These are phyloP conservation scores for Salvia hispanica DNA, from an alignment of 257 asterid genomes.

Conservation along the genomic window DNA sequence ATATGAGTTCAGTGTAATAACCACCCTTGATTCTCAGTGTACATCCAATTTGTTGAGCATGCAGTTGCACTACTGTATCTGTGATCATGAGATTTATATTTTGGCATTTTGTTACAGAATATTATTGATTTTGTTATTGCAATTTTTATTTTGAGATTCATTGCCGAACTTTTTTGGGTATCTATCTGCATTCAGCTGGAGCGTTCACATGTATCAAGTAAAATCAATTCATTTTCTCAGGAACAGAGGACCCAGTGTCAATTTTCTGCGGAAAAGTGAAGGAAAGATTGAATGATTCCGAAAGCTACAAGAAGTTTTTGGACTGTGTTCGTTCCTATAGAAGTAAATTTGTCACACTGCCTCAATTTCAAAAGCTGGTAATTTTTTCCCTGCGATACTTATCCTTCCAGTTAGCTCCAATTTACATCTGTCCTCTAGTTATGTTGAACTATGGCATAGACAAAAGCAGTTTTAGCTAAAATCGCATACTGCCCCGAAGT, in stretches of 20 bases:
- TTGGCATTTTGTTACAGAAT: background rate
- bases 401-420: constrained; percentile 22
- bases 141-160: constrained; percentile 3
- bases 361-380: constrained; percentile 66
- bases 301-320: constrained; percentile 48
- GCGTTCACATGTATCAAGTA: background rate
- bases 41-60: constrained; percentile 20
- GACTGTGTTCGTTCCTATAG: constrained; percentile 63
- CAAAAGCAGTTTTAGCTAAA: no score
- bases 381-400: constrained; percentile 23
- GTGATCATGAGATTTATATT: background rate
- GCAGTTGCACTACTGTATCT: background rate
- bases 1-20: background rate
- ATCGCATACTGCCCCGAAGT: no score
- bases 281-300: constrained; percentile 55
- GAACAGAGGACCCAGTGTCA: constrained; percentile 56
- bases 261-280: constrained; percentile 64
- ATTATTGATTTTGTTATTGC: constrained; percentile 8
- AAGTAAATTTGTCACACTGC: constrained; percentile 52
- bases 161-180: background rate
- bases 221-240: constrained; percentile 42
- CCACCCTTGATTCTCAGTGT: constrained; percentile 1
- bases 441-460: no score
- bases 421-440: constrained; percentile 21
- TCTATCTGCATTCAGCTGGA: constrained; percentile 12